Evolutionary conservation across 2,329 filamentous ascomycete species (phyloP).

Genomic region (Hypoxylon sp.): DNA sequence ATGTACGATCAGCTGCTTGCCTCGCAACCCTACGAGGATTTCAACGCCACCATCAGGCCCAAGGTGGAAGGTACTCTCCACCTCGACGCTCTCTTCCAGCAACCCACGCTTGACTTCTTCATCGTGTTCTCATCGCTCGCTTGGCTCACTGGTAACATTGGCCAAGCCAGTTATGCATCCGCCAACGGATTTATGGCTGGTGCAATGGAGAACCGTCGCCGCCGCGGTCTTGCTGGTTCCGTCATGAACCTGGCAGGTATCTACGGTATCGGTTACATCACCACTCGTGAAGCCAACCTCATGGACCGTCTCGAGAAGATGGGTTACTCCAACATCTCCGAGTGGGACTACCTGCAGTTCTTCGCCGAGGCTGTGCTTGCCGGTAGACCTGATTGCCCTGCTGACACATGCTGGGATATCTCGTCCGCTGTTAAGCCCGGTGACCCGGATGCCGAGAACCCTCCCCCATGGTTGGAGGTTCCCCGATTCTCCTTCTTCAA

Average conservation of each 20-base stretch:
- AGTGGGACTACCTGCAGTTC: slow-evolving; percentile 21
- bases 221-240: slow-evolving; percentile 48
- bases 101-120: slow-evolving; percentile 58
- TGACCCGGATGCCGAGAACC: slow-evolving; percentile 22
- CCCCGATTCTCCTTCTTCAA: slow-evolving; percentile 25
- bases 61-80: slow-evolving; percentile 58
- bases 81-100: slow-evolving; percentile 54
- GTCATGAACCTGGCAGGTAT: slow-evolving; percentile 52
- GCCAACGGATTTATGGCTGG: slow-evolving; percentile 58
- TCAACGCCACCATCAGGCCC: slow-evolving; percentile 53
- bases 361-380: slow-evolving; percentile 19
- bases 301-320: slow-evolving; percentile 21
- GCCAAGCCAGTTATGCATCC: slow-evolving; percentile 58
- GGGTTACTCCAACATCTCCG: slow-evolving; percentile 22
- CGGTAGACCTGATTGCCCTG: background rate
- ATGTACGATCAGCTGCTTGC: slow-evolving; percentile 57
- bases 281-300: slow-evolving; percentile 16
- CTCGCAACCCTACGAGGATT: slow-evolving; percentile 50
- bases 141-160: slow-evolving; percentile 55
- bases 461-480: slow-evolving; percentile 25
- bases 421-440: slow-evolving; percentile 22
- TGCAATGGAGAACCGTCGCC: slow-evolving; percentile 50
- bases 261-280: slow-evolving; percentile 48
- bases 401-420: slow-evolving; percentile 23
- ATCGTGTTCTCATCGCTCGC: slow-evolving; percentile 59